These are phyloP conservation scores for Aristolochia californica DNA, from an alignment of 164 flowering plant species.

Conservation along the genomic window DNA sequence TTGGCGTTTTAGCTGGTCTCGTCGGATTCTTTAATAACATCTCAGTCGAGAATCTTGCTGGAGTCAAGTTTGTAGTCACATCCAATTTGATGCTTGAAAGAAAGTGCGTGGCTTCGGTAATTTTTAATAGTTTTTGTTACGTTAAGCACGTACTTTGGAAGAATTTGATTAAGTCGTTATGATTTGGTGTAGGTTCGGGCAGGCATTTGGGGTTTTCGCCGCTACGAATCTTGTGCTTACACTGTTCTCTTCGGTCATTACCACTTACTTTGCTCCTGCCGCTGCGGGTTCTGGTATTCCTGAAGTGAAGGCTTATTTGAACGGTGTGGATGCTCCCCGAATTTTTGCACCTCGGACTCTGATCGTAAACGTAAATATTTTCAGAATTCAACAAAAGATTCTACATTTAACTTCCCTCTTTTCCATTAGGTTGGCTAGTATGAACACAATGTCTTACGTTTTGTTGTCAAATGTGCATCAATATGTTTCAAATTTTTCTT, in stretches of 20 bases:
- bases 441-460: too few relatives aligned
- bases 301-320: slow-evolving; percentile 88
- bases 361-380: slow-evolving; percentile 51
- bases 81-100: slow-evolving; percentile 56
- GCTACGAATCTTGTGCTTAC: slow-evolving; percentile 51
- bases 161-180: neutral
- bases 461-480: too few relatives aligned
- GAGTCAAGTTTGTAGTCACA: slow-evolving; percentile 64
- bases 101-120: slow-evolving; percentile 24
- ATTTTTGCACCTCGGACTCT: slow-evolving; percentile 48
- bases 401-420: neutral
- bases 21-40: slow-evolving; percentile 63
- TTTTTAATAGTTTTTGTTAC: neutral
- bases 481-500: too few relatives aligned
- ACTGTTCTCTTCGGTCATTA: slow-evolving; percentile 51
- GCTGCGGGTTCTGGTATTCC: slow-evolving; percentile 94
- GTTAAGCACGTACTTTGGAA: neutral
- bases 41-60: slow-evolving; percentile 78
- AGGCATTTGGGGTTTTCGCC: slow-evolving; percentile 52
- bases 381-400: neutral
- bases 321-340: slow-evolving; percentile 86
- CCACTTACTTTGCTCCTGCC: slow-evolving; percentile 52
- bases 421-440: too few relatives aligned
- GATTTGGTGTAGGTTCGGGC: slow-evolving; percentile 31
- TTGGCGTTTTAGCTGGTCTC: slow-evolving; percentile 45